These are phyloP conservation scores for Ophiostoma sp. DNA, from an alignment of 2,329 filamentous ascomycete genomes.

Conservation along the genomic window DNA sequence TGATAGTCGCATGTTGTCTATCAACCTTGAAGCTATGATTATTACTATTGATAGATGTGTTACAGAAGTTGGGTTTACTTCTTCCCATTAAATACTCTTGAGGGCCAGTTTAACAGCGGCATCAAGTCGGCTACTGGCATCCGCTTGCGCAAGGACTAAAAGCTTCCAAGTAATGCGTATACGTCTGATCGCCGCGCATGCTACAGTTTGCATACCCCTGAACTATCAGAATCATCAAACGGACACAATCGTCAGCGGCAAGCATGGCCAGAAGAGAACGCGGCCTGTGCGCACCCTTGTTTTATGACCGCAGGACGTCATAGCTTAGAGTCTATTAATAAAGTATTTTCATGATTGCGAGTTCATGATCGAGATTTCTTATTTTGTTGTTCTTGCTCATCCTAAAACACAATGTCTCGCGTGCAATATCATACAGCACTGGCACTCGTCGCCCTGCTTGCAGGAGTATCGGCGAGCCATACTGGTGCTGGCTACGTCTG, in stretches of 20 bases:
- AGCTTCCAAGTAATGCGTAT: neutral
- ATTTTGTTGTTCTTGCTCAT: neutral
- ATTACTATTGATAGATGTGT: no score
- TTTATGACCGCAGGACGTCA: neutral
- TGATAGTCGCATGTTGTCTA: neutral
- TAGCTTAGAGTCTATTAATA: neutral
- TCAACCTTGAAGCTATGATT: neutral
- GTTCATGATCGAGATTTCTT: neutral
- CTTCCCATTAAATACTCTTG: no score
- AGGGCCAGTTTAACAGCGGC: no score
- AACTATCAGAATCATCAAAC: neutral
- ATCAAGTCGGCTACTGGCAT: no score
- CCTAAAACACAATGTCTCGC: no score
- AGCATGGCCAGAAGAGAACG: neutral
- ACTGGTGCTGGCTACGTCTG: neutral
- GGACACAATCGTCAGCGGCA: no score
- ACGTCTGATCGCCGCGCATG: conserved; percentile 1
- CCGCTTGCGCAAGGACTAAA: no score
- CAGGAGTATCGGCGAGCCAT: neutral
- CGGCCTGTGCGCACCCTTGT: neutral
- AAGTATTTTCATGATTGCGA: neutral
- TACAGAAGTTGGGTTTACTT: no score
- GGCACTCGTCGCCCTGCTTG: neutral
- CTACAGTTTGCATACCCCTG: neutral
- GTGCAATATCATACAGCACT: no score